Base-by-base conservation (phyloP, 2,329 filamentous ascomycete species). In the Alternaria rosae region DNA sequence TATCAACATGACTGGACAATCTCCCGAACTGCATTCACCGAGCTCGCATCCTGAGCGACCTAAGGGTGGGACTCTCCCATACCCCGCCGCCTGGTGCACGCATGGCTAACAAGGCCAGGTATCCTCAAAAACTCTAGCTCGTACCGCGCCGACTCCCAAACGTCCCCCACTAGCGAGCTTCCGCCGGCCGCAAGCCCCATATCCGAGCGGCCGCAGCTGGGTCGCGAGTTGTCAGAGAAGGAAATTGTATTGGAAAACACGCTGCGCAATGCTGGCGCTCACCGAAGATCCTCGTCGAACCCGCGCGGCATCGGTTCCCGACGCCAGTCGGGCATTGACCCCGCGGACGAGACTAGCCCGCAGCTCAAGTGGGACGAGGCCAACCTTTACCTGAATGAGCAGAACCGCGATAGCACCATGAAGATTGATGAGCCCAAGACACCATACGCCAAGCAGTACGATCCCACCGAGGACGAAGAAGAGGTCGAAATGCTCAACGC, bases 341-440 rank as follows among this genome's bases (percentile, higher is more conserved):
- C 83, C 47, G 79, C 84, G 17, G 86, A 88, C 53, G 86, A 88
- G 51, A 85, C 84, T 59, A 89, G 87, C 61, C 91, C 92, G 66
- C 90, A 93, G 65, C 85, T 99, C 70, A 97, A 97, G 83, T 99
- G 95, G 95, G 95, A 99, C 80, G 95, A 99, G 83, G 95, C 92
- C 47, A 99, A 99, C 77, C 87, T 99, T 30, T 99, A 97, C 82
- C 87, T 99, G 55, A 95, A 95, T 8, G 95, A 99, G 82, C 94
- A 98, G 81, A 93, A 98, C 81, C 94, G 92, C 81, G 93, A 90
- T 62, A 91, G 91, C 65, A 97, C 94, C 61, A 99, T 99, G 95
- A 99, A 98, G 85, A 99, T 99, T 68, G 92, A 93, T 70, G 95
- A 99, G 83, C 95, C 95, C 64, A 99, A 99, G 86, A 99, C 95